phyloP scores from a whole-genome alignment of 2,329 filamentous ascomycete genomes.

The Hirsutella minnesotensis region DNA sequence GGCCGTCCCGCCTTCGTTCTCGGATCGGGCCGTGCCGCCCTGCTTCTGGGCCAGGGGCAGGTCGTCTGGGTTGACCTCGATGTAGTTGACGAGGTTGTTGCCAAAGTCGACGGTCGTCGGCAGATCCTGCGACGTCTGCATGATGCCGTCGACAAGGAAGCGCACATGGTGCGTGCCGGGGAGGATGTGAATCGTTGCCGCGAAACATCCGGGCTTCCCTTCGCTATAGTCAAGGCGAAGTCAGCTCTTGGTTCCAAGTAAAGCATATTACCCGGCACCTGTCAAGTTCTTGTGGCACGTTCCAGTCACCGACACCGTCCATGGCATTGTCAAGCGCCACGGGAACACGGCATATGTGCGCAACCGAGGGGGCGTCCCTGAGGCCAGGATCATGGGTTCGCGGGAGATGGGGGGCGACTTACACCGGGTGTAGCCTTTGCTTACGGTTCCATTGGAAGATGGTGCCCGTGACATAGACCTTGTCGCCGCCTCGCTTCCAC shows the following conservation, averaged over 20 bases:
- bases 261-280: not conserved
- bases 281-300: not conserved
- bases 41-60: slow-evolving; percentile 27
- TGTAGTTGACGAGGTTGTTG: slow-evolving; percentile 96
- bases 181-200: slow-evolving; percentile 68
- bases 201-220: slow-evolving; percentile 52
- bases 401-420: slow-evolving; percentile 30
- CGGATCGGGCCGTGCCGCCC: slow-evolving; percentile 7
- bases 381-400: not conserved
- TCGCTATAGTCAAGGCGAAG: no score
- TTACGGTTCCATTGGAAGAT: slow-evolving; percentile 98
- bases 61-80: slow-evolving; percentile 79
- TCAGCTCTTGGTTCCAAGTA: no score
- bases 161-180: slow-evolving; percentile 95
- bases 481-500: slow-evolving; percentile 75
- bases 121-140: slow-evolving; percentile 76
- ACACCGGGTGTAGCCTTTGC: slow-evolving; percentile 77
- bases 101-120: slow-evolving; percentile 96
- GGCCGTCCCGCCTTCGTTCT: slow-evolving; percentile 1
- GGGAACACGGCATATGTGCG: slow-evolving; percentile 1
- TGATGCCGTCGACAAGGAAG: slow-evolving; percentile 88
- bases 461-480: slow-evolving; percentile 92
- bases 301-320: not conserved
- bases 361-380: slow-evolving; percentile 1
- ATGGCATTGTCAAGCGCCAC: not conserved